Conservation (phyloP, 305 asterid genomes). For the Fraxinus floribunda region DNA sequence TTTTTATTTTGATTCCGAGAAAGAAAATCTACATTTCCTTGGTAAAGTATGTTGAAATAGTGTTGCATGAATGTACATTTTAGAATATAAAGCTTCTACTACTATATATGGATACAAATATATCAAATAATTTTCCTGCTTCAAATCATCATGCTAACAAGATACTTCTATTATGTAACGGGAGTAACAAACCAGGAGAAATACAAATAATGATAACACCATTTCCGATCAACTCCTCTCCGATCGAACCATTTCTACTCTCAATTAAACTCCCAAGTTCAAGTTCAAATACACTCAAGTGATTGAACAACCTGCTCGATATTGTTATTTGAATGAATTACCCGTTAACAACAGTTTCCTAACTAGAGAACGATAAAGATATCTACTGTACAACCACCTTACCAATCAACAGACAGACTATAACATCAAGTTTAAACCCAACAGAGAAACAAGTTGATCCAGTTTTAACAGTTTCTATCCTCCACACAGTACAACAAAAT, state of each 20-base stretch:
- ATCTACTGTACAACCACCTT: not conserved
- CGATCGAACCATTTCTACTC: not conserved
- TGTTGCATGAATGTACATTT: not conserved
- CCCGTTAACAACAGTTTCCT: not conserved
- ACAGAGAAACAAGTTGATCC: not conserved
- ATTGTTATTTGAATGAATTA: not conserved
- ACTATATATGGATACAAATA: not conserved
- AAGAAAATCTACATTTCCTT: not conserved
- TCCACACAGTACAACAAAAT: not conserved
- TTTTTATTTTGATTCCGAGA: not conserved
- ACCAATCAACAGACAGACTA: not conserved
- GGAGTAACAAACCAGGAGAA: not conserved
- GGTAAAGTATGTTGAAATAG: not conserved
- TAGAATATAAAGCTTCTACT: not conserved
- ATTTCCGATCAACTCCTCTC: not conserved
- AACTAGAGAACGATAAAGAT: not conserved
- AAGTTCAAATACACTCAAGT: not conserved
- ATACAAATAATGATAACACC: not conserved
- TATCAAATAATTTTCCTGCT: not conserved
- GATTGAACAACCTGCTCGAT: not conserved
- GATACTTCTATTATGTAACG: not conserved
- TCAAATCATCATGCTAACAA: not conserved
- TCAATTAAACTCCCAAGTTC: not conserved
- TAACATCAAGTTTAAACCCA: not conserved
- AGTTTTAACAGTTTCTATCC: not conserved